phyloP scores from a whole-genome alignment of 305 asterid genomes.

The Fraxinus sp. region DNA sequence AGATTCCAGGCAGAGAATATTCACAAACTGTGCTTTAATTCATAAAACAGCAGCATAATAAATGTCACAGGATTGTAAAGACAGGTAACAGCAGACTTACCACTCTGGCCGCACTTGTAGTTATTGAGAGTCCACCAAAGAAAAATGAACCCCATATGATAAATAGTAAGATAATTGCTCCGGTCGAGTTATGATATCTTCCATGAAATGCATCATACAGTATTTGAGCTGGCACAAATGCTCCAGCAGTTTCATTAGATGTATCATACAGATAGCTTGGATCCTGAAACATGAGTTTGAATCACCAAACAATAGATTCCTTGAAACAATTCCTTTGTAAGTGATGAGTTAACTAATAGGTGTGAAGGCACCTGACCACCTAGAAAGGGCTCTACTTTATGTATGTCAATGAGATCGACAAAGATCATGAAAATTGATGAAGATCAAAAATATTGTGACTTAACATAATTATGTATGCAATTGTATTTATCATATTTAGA shows the following conservation, averaged over 20 bases:
- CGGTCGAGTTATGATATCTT: conserved; percentile 29
- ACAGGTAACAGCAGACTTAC: conserved; percentile 13
- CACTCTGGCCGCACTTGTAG: conserved; percentile 49
- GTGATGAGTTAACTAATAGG: not conserved
- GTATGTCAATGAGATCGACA: not conserved
- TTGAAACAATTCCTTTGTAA: not conserved
- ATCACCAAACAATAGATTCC: not conserved
- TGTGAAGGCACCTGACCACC: not conserved
- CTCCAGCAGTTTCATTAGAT: conserved; percentile 40
- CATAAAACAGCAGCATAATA: not conserved
- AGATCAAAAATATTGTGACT: not conserved
- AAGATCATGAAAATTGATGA: not conserved
- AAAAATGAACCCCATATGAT: conserved; percentile 51
- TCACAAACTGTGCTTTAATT: not conserved
- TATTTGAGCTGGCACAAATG: conserved; percentile 47
- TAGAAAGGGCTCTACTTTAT: not conserved
- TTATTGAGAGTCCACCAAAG: conserved; percentile 44
- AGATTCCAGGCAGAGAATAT: not conserved
- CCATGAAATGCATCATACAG: conserved; percentile 46
- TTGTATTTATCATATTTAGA: not conserved
- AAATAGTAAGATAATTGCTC: conserved; percentile 35
- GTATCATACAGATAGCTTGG: conserved; percentile 32
- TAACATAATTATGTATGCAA: not conserved
- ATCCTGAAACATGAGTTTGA: conserved; percentile 23
- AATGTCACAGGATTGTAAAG: not conserved